Evolutionary conservation across 257 asterid species (phyloP).

Genomic region (Echites panduratus): DNA sequence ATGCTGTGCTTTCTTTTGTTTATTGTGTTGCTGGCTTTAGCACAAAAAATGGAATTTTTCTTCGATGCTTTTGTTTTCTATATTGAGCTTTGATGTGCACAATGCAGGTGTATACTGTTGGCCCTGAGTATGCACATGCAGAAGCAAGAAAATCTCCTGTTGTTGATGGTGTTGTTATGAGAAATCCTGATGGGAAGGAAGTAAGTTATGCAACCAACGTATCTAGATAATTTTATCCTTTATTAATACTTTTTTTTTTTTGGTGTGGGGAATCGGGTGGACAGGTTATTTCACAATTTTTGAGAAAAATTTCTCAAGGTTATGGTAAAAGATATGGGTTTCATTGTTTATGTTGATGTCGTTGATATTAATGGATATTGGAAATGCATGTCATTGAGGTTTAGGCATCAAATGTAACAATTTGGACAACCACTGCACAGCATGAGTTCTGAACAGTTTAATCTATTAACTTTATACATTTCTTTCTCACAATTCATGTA

Average conservation of each 20-base stretch:
- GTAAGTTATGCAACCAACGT: slow-evolving; percentile 37
- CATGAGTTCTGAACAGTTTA: neutral
- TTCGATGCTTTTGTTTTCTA: slow-evolving; percentile 3
- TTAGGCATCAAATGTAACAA: neutral
- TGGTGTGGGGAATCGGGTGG: neutral
- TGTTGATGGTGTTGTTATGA: slow-evolving; percentile 99
- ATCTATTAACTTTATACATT: neutral
- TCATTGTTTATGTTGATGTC: neutral
- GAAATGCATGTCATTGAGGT: neutral
- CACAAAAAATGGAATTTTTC: neutral
- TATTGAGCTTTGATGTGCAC: slow-evolving; percentile 11
- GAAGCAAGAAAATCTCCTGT: slow-evolving; percentile 99
- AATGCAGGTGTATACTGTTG: slow-evolving; percentile 84
- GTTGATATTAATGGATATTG: neutral
- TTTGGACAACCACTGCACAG: neutral
- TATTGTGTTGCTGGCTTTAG: too few species aligned
- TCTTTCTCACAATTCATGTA: neutral
- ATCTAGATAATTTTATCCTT: neutral
- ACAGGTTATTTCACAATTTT: neutral
- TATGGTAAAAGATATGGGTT: neutral
- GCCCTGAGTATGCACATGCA: slow-evolving; percentile 98
- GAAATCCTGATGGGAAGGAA: slow-evolving; percentile 98
- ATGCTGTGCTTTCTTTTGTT: too few species aligned
- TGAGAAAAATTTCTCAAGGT: neutral
- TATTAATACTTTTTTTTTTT: neutral